These are phyloP conservation scores for Ramaria sp. DNA, from an alignment of 768 basidiomycete species.

Conservation along the genomic window DNA sequence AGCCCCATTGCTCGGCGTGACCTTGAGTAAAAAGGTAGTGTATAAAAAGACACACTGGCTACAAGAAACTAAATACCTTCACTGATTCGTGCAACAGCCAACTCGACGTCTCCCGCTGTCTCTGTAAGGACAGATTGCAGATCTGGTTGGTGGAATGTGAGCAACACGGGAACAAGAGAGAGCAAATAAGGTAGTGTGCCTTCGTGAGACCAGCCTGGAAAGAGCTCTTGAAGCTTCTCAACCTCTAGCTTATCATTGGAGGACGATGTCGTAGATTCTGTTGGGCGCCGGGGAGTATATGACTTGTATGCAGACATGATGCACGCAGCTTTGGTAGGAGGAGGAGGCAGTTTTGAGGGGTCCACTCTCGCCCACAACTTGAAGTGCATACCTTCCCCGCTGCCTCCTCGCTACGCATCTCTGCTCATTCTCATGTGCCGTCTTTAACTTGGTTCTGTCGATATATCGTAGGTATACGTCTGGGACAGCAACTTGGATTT, in stretches of 20 bases:
- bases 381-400: neutral
- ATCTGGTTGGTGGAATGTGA: slow-evolving; percentile 30
- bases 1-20: slow-evolving; percentile 68
- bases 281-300: slow-evolving; percentile 6
- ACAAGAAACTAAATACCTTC: slow-evolving; percentile 42
- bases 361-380: slow-evolving; percentile 1
- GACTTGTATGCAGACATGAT: slow-evolving; percentile 10
- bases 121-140: slow-evolving; percentile 60
- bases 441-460: no score
- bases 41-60: slow-evolving; percentile 12
- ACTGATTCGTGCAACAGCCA: slow-evolving; percentile 62
- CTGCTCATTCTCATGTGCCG: no score
- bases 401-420: no score
- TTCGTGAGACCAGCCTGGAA: slow-evolving; percentile 59
- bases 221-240: slow-evolving; percentile 57
- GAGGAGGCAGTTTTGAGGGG: slow-evolving; percentile 7
- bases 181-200: slow-evolving; percentile 31
- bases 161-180: slow-evolving; percentile 15
- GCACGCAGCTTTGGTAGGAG: neutral
- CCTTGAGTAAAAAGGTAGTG: slow-evolving; percentile 31
- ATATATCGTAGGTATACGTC: no score
- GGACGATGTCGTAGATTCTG: slow-evolving; percentile 2
- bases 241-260: slow-evolving; percentile 25
- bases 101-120: slow-evolving; percentile 53
- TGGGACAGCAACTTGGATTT: no score